Percentiles rank a stretch among this genome's conserved stretches.
These are phyloP conservation scores for Mycena maculata DNA, from an alignment of 768 basidiomycete genomes.

Conservation along the genomic window DNA sequence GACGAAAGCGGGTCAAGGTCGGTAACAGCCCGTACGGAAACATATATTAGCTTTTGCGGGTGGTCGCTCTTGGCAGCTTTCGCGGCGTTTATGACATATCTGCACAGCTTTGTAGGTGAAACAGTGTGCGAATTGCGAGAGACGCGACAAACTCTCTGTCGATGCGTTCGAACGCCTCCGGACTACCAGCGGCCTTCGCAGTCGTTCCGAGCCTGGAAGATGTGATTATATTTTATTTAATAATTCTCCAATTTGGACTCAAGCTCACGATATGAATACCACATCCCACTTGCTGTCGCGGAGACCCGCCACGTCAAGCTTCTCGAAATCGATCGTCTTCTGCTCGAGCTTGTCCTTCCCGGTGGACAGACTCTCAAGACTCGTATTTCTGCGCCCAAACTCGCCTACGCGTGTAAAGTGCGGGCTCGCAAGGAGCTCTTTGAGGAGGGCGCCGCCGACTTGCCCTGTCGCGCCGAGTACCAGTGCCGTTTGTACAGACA, in stretches of 20 bases:
- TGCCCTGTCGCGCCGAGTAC: slow-evolving; percentile 83
- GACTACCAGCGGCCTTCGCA: slow-evolving; percentile 67
- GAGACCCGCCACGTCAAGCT: slow-evolving; percentile 62
- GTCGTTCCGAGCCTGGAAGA: slow-evolving; percentile 79
- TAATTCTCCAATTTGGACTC: too few relatives aligned
- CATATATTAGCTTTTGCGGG: slow-evolving; percentile 73
- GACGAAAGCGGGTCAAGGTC: neutral
- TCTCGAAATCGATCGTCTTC: slow-evolving; percentile 77
- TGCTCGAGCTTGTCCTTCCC: slow-evolving; percentile 74
- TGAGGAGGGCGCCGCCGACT: slow-evolving; percentile 70
- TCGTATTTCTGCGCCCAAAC: slow-evolving; percentile 73
- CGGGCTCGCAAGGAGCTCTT: slow-evolving; percentile 67
- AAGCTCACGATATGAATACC: slow-evolving; percentile 67
- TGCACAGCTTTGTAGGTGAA: slow-evolving; percentile 35
- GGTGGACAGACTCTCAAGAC: slow-evolving; percentile 50
- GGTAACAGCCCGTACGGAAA: slow-evolving; percentile 64
- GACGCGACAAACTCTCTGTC: slow-evolving; percentile 67
- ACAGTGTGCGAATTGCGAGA: neutral
- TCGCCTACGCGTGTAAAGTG: slow-evolving; percentile 72
- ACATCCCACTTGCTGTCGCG: slow-evolving; percentile 76
- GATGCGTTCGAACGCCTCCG: slow-evolving; percentile 77
- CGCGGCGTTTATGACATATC: slow-evolving; percentile 83
- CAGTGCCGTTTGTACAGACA: slow-evolving; percentile 61
- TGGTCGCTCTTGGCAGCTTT: slow-evolving; percentile 66
- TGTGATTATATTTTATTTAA: too few relatives aligned